Conservation (phyloP, 108 stramenopile genomes). For the Conticribra guillardii region DNA sequence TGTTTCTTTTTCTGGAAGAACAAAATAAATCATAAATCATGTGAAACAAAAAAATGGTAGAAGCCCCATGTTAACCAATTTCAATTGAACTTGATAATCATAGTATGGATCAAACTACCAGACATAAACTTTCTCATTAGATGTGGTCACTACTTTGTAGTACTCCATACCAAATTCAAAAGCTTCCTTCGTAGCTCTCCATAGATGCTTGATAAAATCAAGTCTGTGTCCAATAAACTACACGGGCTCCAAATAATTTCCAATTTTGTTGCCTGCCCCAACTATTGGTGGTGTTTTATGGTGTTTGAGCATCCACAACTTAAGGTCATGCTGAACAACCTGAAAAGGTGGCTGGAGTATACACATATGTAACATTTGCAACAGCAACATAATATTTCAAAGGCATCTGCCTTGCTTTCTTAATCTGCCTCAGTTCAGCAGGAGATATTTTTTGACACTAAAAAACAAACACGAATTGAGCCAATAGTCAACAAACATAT, state of each 20-base stretch:
- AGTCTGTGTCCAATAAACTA: conserved; percentile 93
- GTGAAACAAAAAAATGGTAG: background rate
- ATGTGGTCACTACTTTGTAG: conserved; percentile 79
- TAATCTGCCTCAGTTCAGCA: conserved; percentile 83
- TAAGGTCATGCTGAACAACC: conserved; percentile 95
- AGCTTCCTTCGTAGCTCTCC: conserved; percentile 83
- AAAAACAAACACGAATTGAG: too few relatives aligned
- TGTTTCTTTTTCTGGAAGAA: conserved; percentile 77
- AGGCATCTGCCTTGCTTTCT: conserved; percentile 97
- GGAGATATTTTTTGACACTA: conserved; percentile 65
- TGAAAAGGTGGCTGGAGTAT: conserved; percentile 95
- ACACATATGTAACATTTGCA: conserved; percentile 99
- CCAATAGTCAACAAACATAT: too few relatives aligned
- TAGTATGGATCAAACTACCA: conserved; percentile 86
- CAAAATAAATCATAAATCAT: background rate
- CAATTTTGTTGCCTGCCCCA: conserved; percentile 69
- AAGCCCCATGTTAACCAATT: background rate
- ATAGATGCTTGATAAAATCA: conserved; percentile 92
- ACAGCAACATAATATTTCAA: conserved; percentile 98
- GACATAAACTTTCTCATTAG: conserved; percentile 95
- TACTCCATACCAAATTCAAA: conserved; percentile 94
- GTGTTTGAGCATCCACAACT: conserved; percentile 92
- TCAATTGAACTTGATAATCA: background rate
- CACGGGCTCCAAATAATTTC: conserved; percentile 81
- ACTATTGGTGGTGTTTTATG: conserved; percentile 80